Evolutionary conservation across 352 stramenopile species (phyloP), one percentile per base, ranked within the genome.

Genomic region (Phytophthora lateralis): DNA sequence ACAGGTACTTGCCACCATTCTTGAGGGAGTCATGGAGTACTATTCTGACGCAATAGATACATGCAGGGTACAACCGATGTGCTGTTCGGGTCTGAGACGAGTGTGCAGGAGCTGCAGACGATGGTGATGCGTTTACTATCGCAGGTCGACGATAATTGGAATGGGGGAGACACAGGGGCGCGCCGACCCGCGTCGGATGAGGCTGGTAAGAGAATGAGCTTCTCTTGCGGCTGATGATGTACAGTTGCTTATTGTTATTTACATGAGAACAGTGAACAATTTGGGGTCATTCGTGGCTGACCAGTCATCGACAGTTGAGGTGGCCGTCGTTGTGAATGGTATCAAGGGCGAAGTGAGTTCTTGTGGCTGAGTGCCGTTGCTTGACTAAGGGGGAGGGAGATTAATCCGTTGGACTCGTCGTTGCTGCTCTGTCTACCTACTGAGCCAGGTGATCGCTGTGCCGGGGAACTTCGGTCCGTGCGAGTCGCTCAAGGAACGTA

Each of bases 381-480:
- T 44, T 44, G 8, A 12, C 8, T 26, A 24, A 5, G 17, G 20
- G 37, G 37, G 1, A 44, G 10, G 17, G 6, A 18, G n/a, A 12
- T 24, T 44, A 26, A 44, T 18, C 3, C n/a, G n/a, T 44, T 37
- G 30, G 12, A 15, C 38, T n/a, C 38, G 6, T 44, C 38, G 7
- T 44, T 44, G 32, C 14, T 38, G 32, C 32, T 15, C 26, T 38
- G 0, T 38, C 14, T 38, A 4, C 17, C 17, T 47, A 7, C 27
- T 42, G n/a, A 1, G 48, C 1, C 24, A 93, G 84, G 84, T 91
- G 20, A 75, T 93, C 24, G 78, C 81, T 9, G 60, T 91, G 15
- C 80, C 84, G 1, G 84, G 74, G 11, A 90, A 91, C 58, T 93
- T 93, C 69, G 81, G 81, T n/a, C 82, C 82, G 12, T 91, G 80